Conservation (phyloP, 495 filamentous ascomycete species). For the Beverwykella pulmonaria region DNA sequence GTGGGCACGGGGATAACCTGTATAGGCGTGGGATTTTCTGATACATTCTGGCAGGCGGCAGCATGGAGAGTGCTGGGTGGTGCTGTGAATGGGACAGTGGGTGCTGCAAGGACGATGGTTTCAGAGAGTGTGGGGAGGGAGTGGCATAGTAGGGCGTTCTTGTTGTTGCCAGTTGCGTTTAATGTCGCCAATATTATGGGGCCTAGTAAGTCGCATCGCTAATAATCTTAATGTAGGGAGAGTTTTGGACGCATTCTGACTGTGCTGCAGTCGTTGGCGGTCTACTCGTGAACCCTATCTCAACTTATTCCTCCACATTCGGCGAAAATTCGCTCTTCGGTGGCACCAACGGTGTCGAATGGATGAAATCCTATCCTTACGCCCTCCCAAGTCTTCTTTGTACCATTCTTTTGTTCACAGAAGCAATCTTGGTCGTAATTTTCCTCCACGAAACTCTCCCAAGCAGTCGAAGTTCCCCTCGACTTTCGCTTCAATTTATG, state of each 20-base stretch:
- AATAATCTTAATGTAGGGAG: neutral
- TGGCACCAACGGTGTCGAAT: constrained; percentile 37
- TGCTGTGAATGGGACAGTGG: constrained; percentile 44
- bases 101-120: constrained; percentile 43
- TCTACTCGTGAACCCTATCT: constrained; percentile 37
- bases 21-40: constrained; percentile 42
- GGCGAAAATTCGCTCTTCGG: constrained; percentile 37
- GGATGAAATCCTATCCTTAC: constrained; percentile 43
- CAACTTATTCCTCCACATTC: constrained; percentile 32
- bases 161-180: constrained; percentile 43
- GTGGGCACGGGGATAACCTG: constrained; percentile 41
- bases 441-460: constrained; percentile 39
- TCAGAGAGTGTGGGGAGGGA: constrained; percentile 39
- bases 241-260: neutral
- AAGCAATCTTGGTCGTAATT: constrained; percentile 37
- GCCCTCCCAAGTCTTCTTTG: constrained; percentile 40
- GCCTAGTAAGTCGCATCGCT: constrained; percentile 25
- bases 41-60: constrained; percentile 38
- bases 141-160: constrained; percentile 42
- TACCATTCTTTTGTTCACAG: constrained; percentile 34
- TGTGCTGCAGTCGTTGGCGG: constrained; percentile 33
- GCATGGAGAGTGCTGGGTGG: constrained; percentile 41
- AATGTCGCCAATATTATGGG: constrained; percentile 44
- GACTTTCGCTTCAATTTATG: neutral
- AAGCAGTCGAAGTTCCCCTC: neutral